Conservation (phyloP, 495 filamentous ascomycete species). For the Hypomontagnella submonticulosa region DNA sequence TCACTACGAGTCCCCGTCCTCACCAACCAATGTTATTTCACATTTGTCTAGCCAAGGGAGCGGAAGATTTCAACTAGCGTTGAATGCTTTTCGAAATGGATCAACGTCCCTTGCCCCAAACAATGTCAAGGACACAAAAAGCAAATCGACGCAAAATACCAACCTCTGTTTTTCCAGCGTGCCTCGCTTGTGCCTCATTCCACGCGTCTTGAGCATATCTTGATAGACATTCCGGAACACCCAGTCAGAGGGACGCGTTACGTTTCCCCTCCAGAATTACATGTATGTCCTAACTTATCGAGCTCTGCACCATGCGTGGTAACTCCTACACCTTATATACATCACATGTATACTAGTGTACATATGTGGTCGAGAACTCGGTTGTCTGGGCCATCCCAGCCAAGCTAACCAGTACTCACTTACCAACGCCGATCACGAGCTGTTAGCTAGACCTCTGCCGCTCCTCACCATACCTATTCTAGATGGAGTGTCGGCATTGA, state of each 20-base stretch:
- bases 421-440: conserved; percentile 26
- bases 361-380: conserved; percentile 6
- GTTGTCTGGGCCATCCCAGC: conserved; percentile 9
- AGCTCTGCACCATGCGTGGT: too few species aligned
- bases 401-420: conserved; percentile 21
- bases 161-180: neutral
- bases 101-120: conserved; percentile 1
- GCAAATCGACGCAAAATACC: neutral
- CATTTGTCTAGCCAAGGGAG: conserved; percentile 2
- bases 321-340: neutral
- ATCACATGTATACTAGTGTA: neutral
- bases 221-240: too few species aligned
- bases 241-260: too few species aligned
- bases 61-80: neutral
- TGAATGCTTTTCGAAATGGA: neutral
- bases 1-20: too few species aligned
- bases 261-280: too few species aligned
- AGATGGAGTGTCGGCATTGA: conserved; percentile 22
- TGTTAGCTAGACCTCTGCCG: conserved; percentile 10
- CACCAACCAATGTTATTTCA: too few species aligned
- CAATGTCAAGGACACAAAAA: conserved; percentile 9
- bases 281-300: too few species aligned
- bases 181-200: neutral
- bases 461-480: conserved; percentile 15
- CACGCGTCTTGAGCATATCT: neutral